Evolutionary conservation across 208 protist species (phyloP), one percentile per base, ranked within the genome.

Genomic region (Crithidia acanthocephali): DNA sequence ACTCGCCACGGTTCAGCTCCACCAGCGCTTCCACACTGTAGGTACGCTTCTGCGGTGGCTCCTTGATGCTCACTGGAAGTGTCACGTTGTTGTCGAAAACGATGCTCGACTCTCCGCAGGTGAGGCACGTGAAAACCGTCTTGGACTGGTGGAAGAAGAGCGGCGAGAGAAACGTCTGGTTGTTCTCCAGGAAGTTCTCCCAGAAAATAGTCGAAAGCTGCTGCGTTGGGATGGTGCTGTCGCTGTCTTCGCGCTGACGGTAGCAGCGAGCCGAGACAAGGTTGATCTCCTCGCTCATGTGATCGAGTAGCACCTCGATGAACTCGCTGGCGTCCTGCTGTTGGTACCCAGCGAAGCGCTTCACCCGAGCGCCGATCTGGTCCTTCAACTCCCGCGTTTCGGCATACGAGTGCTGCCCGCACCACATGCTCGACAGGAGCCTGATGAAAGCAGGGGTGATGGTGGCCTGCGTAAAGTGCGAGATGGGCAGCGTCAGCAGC

Each of bases 201-300:
- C 97, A 98, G 60, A 90, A 92, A 28, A 96, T 81, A 20, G 73
- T 33, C 23, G 93, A 90, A 15, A 98, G 83, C 66, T 94, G 60
- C 44, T 52, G 50, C 47, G 83, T 81, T 6, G 93, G 80, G 57
- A 97, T 81, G 40, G 59, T 68, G 33, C 76, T 77, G 72, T 95
- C 93, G 20, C 84, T 72, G 35, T 96, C 91, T 13, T 78, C 72
- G 28, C 86, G 88, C 68, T 98, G 92, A 22, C 91, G 83, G 74
- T 98, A 98, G 35, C 71, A 76, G 58, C 95, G 91, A 30, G 78
- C 78, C 15, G 75, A 72, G 27, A 94, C 80, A 11, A 67, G 56
- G 76, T 98, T 98, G 44, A 97, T 76, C 76, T 98, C 95, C 78
- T 98, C 95, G 55, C 92, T 84, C 55, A 98, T 76, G 42, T 79